Conservation (phyloP, 2,329 filamentous ascomycete genomes). For the Neurospora sp. region DNA sequence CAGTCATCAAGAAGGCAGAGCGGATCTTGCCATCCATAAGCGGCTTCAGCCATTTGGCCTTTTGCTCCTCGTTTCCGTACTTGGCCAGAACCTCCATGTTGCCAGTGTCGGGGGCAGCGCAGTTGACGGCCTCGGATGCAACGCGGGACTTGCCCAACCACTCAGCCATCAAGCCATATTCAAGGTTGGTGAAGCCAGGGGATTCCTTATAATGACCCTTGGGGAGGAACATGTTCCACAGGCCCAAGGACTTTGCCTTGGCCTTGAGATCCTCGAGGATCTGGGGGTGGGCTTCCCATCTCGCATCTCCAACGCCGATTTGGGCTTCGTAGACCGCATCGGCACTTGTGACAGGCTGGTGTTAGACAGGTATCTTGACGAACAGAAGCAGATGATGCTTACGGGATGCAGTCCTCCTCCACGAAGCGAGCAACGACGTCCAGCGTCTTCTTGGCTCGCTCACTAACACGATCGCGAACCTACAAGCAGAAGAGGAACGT, state of each 20-base stretch:
- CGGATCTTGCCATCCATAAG: slow-evolving; percentile 77
- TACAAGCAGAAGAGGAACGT: slow-evolving; percentile 6
- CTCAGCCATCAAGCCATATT: slow-evolving; percentile 97
- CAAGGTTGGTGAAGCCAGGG: slow-evolving; percentile 87
- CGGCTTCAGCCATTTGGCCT: slow-evolving; percentile 72
- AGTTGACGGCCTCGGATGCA: slow-evolving; percentile 83
- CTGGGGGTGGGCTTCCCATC: slow-evolving; percentile 72
- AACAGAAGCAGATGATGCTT: slow-evolving; percentile 21
- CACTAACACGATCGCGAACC: slow-evolving; percentile 56
- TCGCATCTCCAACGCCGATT: slow-evolving; percentile 62
- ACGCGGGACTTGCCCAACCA: slow-evolving; percentile 77
- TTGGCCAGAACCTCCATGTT: slow-evolving; percentile 95
- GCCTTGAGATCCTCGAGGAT: slow-evolving; percentile 85
- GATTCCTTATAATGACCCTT: slow-evolving; percentile 94
- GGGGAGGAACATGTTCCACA: slow-evolving; percentile 98
- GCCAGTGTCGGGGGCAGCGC: slow-evolving; percentile 81
- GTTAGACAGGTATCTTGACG: slow-evolving; percentile 1
- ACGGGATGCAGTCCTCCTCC: slow-evolving; percentile 87
- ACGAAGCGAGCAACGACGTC: slow-evolving; percentile 93
- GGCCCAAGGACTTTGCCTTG: slow-evolving; percentile 69
- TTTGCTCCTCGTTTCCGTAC: slow-evolving; percentile 79
- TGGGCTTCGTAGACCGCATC: slow-evolving; percentile 75
- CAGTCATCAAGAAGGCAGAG: slow-evolving; percentile 89
- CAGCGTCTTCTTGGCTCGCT: slow-evolving; percentile 72
- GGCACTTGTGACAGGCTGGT: slow-evolving; percentile 39